Base-by-base conservation (phyloP, 2,329 filamentous ascomycete genomes). In the Aspergillaceae sp. region DNA sequence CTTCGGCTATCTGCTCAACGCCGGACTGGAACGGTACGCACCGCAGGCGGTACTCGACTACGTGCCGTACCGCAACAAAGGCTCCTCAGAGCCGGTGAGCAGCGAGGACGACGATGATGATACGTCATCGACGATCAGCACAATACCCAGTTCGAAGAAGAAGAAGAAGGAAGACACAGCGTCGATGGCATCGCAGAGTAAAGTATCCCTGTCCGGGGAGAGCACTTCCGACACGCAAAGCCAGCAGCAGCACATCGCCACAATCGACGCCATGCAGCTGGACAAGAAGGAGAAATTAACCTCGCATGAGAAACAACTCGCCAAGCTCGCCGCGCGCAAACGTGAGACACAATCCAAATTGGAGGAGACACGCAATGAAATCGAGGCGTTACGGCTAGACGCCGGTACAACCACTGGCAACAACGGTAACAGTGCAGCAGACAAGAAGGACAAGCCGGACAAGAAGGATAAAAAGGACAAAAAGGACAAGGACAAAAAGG, bases 11-110 rank as follows among this genome's bases (percentile, higher is more conserved):
- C 48, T 66, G 34, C 55, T 71, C 33, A 63, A 63, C 19, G 58
- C 65, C 65, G 56, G 68, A 55, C 27, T 80, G 61, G 76, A 76
- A 67, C 58, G 73, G 62, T 56, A 71, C 61, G 62, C 78, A 64
- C 67, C 76, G 61, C 67, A 75, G 69, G 61, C 68, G 55, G 46
- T 79, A 62, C 30, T 74, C 56, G 51, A 74, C 65, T 68, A 73
- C 62, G 58, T 82, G 68, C 64, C 66, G 3, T 55, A 55, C 8
- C 56, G 55, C 7, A 55, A 54, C 33, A 48, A 43, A 34, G 47
- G 50, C 37, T 37, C 43, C 19, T 57, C 56, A 11, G 34, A 42
- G 19, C 19, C 19, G 19, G 19, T 19, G 19, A 19, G 19, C 33
- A 44, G 40, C 26, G 29, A 43, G 9, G 33, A 33, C 8, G 47